phyloP scores from a whole-genome alignment of 805 yeast species.

The Cyberlindnera saturnus region DNA sequence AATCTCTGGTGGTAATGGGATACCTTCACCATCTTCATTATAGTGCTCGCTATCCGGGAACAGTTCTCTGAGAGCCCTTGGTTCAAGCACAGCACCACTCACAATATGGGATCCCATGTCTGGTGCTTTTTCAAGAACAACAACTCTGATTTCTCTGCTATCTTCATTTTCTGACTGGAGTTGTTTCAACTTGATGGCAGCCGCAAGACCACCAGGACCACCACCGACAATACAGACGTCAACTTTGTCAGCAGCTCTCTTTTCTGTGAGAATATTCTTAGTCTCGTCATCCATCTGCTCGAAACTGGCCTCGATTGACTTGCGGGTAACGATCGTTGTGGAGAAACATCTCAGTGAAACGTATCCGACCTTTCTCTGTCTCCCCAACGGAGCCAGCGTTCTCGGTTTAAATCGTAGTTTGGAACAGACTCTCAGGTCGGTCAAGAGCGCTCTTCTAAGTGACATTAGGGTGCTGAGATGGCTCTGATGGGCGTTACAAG shows the following conservation, averaged over 20 bases:
- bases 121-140: conserved; percentile 86
- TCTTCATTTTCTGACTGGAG: conserved; percentile 52
- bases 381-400: background rate
- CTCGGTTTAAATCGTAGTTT: background rate
- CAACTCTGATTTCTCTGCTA: conserved; percentile 73
- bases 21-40: conserved; percentile 46
- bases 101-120: conserved; percentile 91
- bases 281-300: conserved; percentile 35
- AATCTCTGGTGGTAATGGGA: conserved; percentile 73
- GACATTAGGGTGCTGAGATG: background rate
- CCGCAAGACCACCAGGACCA: conserved; percentile 95
- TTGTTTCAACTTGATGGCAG: conserved; percentile 87
- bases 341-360: conserved; percentile 4
- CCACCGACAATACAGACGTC: conserved; percentile 97
- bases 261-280: conserved; percentile 44
- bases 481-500: background rate
- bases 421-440: background rate
- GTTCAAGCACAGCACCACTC: conserved; percentile 93
- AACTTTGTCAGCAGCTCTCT: conserved; percentile 77
- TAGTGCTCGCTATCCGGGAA: conserved; percentile 61
- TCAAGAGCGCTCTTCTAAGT: background rate
- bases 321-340: background rate
- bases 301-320: conserved; percentile 23
- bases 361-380: background rate
- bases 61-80: conserved; percentile 78